Evolutionary conservation across 371 early-diverging fungal genomes (phyloP), one percentile per base, ranked within the genome.

Genomic region (Mucor saturninus): DNA sequence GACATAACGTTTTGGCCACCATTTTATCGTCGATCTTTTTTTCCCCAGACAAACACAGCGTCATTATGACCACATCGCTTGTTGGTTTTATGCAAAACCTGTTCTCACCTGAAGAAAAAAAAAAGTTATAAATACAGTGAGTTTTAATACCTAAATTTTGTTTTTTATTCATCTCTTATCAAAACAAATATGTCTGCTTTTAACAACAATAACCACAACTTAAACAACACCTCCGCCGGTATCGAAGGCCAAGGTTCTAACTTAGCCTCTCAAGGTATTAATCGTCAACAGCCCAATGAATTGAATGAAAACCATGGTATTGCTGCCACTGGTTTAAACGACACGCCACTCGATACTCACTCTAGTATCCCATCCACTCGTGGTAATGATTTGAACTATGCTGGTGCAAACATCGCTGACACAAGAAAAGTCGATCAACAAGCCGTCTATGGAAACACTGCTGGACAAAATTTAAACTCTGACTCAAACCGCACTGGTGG

Each of bases 231-330:
- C 4, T 46, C 46, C 5, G 46, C 62, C 31, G 50, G 55, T 31
- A 49, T 46, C 14, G 39, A 45, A 39, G 43, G 35, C 32, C 55
- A 28, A 7, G 29, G 31, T 13, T 29, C 43, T 42, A 51, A 40
- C 51, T 15, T 8, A 14, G 21, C 30, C 26, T 43, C 43, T 43
- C 35, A 35, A 35, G 35, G 35, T 2, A 43, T 15, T 43, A 15
- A 46, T 35, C 11, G 13, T n/a, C 38, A 54, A 14, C 56, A 55
- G 6, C 6, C 48, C 42, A 40, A 8, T 43, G 42, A 64, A 56
- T 57, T 69, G 54, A 64, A 64, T n/a, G 64, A 69, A 64, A 64
- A 69, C 54, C 69, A 69, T 11, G 69, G 69, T 57, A 69, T 69
- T 38, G 61, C 69, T 61, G 69, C 65, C n/a, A 64, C 65, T 54